phyloP scores from a whole-genome alignment of 176 grass and related monocot genomes.

The Puccinellia tenuiflora region DNA sequence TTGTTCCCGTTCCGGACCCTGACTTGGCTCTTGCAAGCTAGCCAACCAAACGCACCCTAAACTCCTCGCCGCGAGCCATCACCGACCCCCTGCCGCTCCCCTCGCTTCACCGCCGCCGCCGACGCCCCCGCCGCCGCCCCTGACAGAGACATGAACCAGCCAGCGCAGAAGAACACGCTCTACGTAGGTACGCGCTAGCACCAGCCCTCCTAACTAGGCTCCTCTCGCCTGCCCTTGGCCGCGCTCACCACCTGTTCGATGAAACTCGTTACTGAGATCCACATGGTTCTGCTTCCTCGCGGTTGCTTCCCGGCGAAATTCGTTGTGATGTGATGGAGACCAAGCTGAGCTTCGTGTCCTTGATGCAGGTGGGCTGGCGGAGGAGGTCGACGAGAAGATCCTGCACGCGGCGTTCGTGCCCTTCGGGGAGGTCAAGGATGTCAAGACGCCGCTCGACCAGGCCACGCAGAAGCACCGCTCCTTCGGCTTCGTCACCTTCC shows the following conservation, averaged over 20 bases:
- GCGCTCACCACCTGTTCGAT: conserved; percentile 44
- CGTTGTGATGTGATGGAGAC: not conserved
- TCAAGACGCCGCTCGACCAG: conserved; percentile 96
- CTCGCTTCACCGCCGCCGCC: not conserved
- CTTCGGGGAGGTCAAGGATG: conserved; percentile 99
- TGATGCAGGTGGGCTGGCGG: conserved; percentile 67
- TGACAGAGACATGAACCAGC: conserved; percentile 50
- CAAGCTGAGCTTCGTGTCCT: not conserved
- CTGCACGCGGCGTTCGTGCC: conserved; percentile 93
- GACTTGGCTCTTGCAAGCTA: too few species aligned
- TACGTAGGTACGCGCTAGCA: conserved; percentile 62
- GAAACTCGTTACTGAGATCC: conserved; percentile 14
- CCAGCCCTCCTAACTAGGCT: not conserved
- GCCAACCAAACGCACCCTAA: not conserved
- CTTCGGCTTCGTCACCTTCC: conserved; percentile 96
- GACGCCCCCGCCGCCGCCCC: not conserved
- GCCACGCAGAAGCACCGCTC: conserved; percentile 98
- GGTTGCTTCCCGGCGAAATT: not conserved
- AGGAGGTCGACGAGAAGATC: conserved; percentile 95
- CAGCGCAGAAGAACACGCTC: conserved; percentile 95
- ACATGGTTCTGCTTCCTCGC: not conserved
- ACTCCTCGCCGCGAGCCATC: not conserved
- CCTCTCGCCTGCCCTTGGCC: too few species aligned
- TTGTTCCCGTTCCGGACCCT: too few species aligned
- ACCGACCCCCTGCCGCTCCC: not conserved